Evolutionary conservation across 1,139 yeast species (phyloP).

Genomic region (Ogataea hybrid): DNA sequence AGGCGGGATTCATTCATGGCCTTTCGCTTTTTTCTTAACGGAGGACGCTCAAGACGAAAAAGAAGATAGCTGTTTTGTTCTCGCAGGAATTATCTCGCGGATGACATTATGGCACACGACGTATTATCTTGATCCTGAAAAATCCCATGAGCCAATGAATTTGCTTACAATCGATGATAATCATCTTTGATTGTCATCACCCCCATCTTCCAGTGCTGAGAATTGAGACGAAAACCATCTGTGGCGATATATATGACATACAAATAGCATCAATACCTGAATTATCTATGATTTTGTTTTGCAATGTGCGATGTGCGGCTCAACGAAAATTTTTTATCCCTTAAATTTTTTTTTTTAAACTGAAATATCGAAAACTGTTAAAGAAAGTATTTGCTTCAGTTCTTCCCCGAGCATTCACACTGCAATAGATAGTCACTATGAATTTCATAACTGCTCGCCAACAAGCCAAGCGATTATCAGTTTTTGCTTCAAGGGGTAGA

Average conservation of each 20-base stretch:
- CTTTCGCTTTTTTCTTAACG: constrained; percentile 33
- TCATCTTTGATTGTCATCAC: constrained; percentile 13
- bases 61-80: constrained; percentile 34
- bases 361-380: not conserved
- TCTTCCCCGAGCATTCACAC: not conserved
- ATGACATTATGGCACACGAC: constrained; percentile 31
- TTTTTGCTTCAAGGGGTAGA: not conserved
- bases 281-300: not conserved
- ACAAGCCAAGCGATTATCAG: constrained; percentile 1
- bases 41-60: constrained; percentile 37
- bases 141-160: constrained; percentile 32
- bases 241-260: too few relatives aligned
- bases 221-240: too few relatives aligned
- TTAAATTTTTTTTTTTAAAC: not conserved
- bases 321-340: constrained; percentile 1
- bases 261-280: too few relatives aligned
- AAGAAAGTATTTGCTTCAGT: not conserved
- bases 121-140: constrained; percentile 25
- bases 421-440: not conserved
- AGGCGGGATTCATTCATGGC: constrained; percentile 36
- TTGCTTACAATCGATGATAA: constrained; percentile 34
- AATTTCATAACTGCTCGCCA: constrained; percentile 1
- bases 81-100: constrained; percentile 34
- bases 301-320: constrained; percentile 11
- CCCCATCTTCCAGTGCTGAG: too few relatives aligned